phyloP scores from a whole-genome alignment of 164 flowering plant genomes.

The Akebia trifoliata region DNA sequence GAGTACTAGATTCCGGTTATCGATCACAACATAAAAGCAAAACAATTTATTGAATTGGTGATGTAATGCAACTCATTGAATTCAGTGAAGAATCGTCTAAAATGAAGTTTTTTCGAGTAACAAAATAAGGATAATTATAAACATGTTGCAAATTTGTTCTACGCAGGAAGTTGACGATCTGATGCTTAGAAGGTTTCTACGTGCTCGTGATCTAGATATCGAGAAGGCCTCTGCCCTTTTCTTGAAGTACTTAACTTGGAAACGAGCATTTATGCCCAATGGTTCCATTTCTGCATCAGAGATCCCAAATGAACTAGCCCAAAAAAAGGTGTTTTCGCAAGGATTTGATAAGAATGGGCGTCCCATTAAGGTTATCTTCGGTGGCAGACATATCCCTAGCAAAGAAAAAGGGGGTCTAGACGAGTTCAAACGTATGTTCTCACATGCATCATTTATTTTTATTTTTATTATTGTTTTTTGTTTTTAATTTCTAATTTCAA shows the following conservation, averaged over 20 bases:
- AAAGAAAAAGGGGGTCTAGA: slow-evolving; percentile 36
- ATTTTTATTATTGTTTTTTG: background rate
- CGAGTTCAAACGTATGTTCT: slow-evolving; percentile 60
- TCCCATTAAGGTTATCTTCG: slow-evolving; percentile 47
- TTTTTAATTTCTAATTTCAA: background rate
- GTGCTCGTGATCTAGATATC: slow-evolving; percentile 67
- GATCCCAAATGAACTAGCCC: slow-evolving; percentile 49
- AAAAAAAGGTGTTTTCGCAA: slow-evolving; percentile 66
- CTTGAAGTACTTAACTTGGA: slow-evolving; percentile 70
- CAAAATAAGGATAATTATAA: too few species aligned
- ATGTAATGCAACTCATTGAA: too few species aligned
- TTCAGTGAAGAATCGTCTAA: too few species aligned
- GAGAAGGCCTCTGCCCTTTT: slow-evolving; percentile 61
- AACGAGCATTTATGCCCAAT: slow-evolving; percentile 45
- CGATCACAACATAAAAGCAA: too few species aligned
- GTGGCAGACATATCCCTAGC: slow-evolving; percentile 34
- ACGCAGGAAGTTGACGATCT: slow-evolving; percentile 62
- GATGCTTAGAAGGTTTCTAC: slow-evolving; percentile 71
- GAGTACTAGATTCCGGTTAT: too few species aligned
- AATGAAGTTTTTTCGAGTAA: too few species aligned
- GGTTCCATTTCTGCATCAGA: slow-evolving; percentile 50
- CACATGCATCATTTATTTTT: background rate
- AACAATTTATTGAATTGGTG: too few species aligned
- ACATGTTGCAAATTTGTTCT: background rate
- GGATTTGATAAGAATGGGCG: slow-evolving; percentile 67